These are phyloP conservation scores for Epipyxis sp. DNA, from an alignment of 108 stramenopile genomes.

Conservation along the genomic window DNA sequence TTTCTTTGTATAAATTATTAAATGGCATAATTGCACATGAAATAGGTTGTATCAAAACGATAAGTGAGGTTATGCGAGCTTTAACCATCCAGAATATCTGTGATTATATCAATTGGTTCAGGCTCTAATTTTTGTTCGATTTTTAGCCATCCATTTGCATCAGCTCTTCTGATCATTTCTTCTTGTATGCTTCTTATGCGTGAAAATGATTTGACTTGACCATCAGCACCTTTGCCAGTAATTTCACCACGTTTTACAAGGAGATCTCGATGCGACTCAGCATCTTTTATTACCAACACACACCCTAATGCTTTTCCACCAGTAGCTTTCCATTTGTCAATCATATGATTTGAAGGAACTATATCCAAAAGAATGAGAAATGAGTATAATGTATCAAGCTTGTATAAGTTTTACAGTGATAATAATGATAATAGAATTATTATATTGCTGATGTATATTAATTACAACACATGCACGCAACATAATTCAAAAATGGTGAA, in stretches of 20 bases:
- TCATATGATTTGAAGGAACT: constrained; percentile 48
- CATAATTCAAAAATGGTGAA: too few species aligned
- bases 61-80: too few species aligned
- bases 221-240: constrained; percentile 56
- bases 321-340: constrained; percentile 52
- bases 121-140: constrained; percentile 55
- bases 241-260: constrained; percentile 54
- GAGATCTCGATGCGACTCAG: constrained; percentile 58
- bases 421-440: too few species aligned
- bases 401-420: too few species aligned
- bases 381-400: too few species aligned
- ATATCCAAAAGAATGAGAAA: too few species aligned
- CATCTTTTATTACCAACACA: constrained; percentile 55
- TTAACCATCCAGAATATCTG: neutral
- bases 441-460: too few species aligned
- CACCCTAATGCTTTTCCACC: constrained; percentile 61
- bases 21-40: too few species aligned
- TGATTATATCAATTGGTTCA: neutral
- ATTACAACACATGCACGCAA: too few species aligned
- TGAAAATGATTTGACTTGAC: constrained; percentile 58
- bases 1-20: too few species aligned
- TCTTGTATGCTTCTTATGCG: constrained; percentile 64
- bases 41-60: too few species aligned
- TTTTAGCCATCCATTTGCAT: constrained; percentile 56
- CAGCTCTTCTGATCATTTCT: constrained; percentile 61